Evolutionary conservation across 2,329 filamentous ascomycete genomes (phyloP).

Genomic region (Exophiala mesophila): DNA sequence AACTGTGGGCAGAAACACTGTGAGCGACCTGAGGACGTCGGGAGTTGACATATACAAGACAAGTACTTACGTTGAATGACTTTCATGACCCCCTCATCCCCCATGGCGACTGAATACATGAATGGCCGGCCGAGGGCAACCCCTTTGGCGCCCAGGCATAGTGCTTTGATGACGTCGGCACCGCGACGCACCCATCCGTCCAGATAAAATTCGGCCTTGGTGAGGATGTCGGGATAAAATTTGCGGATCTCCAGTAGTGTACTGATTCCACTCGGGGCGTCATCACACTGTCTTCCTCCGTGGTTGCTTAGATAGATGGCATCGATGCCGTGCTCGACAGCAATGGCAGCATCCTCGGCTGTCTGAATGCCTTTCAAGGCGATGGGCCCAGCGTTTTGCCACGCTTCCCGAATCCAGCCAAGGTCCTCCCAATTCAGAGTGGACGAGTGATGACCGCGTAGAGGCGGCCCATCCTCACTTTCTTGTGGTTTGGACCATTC

Average conservation of each 20-base stretch:
- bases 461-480: slow-evolving; percentile 49
- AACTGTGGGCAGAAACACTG: too few species aligned
- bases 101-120: slow-evolving; percentile 49
- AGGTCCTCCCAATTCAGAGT: slow-evolving; percentile 52
- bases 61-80: slow-evolving; percentile 34
- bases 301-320: slow-evolving; percentile 57
- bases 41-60: too few species aligned
- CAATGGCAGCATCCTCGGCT: slow-evolving; percentile 51
- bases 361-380: slow-evolving; percentile 55
- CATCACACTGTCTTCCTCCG: slow-evolving; percentile 53
- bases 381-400: slow-evolving; percentile 48
- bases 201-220: slow-evolving; percentile 48
- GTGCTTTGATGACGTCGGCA: slow-evolving; percentile 51
- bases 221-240: slow-evolving; percentile 47
- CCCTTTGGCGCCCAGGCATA: slow-evolving; percentile 50
- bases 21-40: too few species aligned
- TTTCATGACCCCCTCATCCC: slow-evolving; percentile 50
- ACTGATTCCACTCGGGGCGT: slow-evolving; percentile 45
- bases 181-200: slow-evolving; percentile 52
- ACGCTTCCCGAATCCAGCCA: slow-evolving; percentile 44
- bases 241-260: slow-evolving; percentile 50
- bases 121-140: slow-evolving; percentile 52
- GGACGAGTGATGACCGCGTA: slow-evolving; percentile 50
- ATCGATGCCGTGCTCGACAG: slow-evolving; percentile 47
- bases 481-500: slow-evolving; percentile 42